A percentile compares a stretch with the other conserved stretches of the same genome.
Conservation (phyloP, 2,329 filamentous ascomycete species). For the Didymella sp. region DNA sequence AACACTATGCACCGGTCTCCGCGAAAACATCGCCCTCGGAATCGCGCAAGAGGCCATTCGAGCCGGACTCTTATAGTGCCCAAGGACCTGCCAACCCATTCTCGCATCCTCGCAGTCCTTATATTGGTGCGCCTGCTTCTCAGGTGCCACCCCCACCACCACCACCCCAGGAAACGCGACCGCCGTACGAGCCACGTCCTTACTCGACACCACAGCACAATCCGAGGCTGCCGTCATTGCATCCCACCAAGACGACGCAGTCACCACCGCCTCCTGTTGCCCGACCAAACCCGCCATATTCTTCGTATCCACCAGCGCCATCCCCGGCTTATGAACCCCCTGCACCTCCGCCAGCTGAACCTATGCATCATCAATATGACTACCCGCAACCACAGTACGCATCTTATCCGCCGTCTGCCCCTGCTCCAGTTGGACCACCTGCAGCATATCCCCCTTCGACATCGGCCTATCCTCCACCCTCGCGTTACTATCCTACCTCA, state of each 20-base stretch:
- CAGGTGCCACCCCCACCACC: constrained; percentile 45
- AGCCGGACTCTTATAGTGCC: constrained; percentile 36
- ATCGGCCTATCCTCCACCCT: constrained; percentile 50
- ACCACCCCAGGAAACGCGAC: constrained; percentile 40
- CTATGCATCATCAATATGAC: constrained; percentile 51
- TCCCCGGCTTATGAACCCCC: constrained; percentile 48
- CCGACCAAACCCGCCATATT: constrained; percentile 37
- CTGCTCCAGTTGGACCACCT: constrained; percentile 44
- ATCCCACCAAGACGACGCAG: constrained; percentile 47
- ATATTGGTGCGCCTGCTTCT: constrained; percentile 32
- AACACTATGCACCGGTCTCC: constrained; percentile 41
- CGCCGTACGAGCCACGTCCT: constrained; percentile 38
- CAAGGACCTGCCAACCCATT: constrained; percentile 46
- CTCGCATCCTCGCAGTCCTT: constrained; percentile 46
- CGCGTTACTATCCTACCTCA: constrained; percentile 43
- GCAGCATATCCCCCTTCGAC: constrained; percentile 53
- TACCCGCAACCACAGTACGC: constrained; percentile 53
- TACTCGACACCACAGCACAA: constrained; percentile 41
- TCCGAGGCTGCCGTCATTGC: constrained; percentile 47
- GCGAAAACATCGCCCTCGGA: constrained; percentile 43
- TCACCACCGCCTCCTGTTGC: constrained; percentile 40
- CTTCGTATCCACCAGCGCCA: constrained; percentile 43
- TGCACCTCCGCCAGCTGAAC: constrained; percentile 44
- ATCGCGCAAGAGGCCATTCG: constrained; percentile 37
- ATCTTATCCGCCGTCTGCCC: constrained; percentile 51